Evolutionary conservation across 768 basidiomycete species (phyloP), one percentile per base, ranked within the genome.

Genomic region (Tricholoma flavovirens): DNA sequence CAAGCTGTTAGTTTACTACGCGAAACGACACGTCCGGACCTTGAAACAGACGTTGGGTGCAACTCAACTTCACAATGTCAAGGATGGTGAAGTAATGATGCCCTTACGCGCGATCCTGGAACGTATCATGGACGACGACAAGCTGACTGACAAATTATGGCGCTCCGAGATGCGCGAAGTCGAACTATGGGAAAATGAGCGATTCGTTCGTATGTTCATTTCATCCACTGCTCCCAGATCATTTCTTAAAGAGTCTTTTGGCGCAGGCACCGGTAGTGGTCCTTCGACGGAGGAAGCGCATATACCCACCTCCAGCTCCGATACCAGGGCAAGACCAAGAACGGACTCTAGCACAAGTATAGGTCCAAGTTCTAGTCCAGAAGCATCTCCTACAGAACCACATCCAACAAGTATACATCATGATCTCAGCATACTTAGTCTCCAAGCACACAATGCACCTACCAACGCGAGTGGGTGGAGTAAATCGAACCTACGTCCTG

Each of bases 171-270:
- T 85, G 71, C 68, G 81, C 5, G 79, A 83, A 32, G 87, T 92
- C 14, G 87, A 89, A 67, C 65, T 92, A 21, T 92, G 82, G 75
- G 90, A 93, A 74, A 93, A 91, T 69, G 88, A 92, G 66, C 76
- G 90, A 4, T 48, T 49, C 15, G 54, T 12, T 71, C 65, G 68
- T 33, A 67, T 69, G 30, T 56, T 59, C 38, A 32, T 14, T 30
- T 53, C 35, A 49, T n/a, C 57, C 2, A 26, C 36, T 3, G 24
- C 30, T n/a, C 32, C 15, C 33, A 45, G 33, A 35, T 12, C 33
- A 30, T 15, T 10, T n/a, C n/a, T n/a, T n/a, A n/a, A n/a, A 19
- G 40, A 5, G 15, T 53, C 21, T 36, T 32, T 36, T 4, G 22
- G 15, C 15, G 2, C 29, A 38, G 36, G 36, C 19, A 42, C 15